Conservation (phyloP, 495 filamentous ascomycete genomes). For the Penicillium lagena region DNA sequence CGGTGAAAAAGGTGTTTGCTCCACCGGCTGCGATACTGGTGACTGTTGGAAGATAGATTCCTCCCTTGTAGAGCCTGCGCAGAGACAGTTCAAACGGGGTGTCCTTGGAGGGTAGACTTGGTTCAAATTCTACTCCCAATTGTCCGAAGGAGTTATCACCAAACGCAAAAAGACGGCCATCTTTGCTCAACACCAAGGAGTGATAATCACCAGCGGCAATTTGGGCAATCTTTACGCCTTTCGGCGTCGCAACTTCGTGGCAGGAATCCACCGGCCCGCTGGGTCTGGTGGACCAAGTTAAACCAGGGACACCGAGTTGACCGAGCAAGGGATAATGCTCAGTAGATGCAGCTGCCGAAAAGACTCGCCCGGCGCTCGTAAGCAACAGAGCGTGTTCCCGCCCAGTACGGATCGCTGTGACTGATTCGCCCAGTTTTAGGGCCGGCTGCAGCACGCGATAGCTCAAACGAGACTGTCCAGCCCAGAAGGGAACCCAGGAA, state of each 20-base stretch:
- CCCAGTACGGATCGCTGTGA: slow-evolving; percentile 67
- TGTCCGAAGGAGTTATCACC: slow-evolving; percentile 88
- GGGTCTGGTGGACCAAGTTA: slow-evolving; percentile 74
- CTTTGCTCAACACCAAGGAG: slow-evolving; percentile 65
- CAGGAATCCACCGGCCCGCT: slow-evolving; percentile 70
- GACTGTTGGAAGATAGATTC: slow-evolving; percentile 49
- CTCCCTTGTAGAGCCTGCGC: slow-evolving; percentile 62
- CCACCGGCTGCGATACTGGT: slow-evolving; percentile 81
- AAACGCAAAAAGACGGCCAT: slow-evolving; percentile 78
- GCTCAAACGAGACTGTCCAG: slow-evolving; percentile 48
- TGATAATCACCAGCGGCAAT: slow-evolving; percentile 86
- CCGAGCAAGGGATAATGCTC: slow-evolving; percentile 73
- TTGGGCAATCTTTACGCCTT: slow-evolving; percentile 55
- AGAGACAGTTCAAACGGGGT: slow-evolving; percentile 62
- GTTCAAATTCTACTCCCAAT: slow-evolving; percentile 65
- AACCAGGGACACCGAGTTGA: slow-evolving; percentile 77
- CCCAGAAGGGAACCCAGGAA: slow-evolving; percentile 76
- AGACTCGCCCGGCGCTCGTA: slow-evolving; percentile 80
- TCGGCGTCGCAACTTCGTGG: slow-evolving; percentile 65
- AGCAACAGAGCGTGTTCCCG: slow-evolving; percentile 80
- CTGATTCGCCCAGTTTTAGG: slow-evolving; percentile 67
- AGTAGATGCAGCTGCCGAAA: slow-evolving; percentile 73
- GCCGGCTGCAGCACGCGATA: slow-evolving; percentile 66
- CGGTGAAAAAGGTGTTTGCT: slow-evolving; percentile 73
- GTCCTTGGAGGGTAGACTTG: slow-evolving; percentile 56